These are phyloP conservation scores for Tanozyma kutaoensis DNA, from an alignment of 805 yeast species.

Conservation along the genomic window DNA sequence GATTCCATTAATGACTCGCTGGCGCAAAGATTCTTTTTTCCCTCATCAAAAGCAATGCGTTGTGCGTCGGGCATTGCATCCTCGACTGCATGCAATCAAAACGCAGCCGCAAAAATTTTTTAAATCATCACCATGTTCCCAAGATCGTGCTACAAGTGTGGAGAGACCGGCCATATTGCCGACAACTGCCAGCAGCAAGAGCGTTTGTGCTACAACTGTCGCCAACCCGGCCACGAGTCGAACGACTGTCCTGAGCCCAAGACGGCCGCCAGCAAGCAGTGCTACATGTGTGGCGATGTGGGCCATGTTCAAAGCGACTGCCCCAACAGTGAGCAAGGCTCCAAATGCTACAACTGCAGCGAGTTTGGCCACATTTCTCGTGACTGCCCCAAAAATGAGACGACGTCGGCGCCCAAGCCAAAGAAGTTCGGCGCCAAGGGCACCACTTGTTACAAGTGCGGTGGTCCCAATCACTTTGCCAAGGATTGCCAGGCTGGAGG, in stretches of 20 bases:
- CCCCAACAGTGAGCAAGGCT: constrained; percentile 39
- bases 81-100: too few relatives aligned
- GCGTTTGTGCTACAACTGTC: constrained; percentile 88
- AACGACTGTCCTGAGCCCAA: constrained; percentile 82
- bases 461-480: constrained; percentile 88
- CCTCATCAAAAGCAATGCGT: too few relatives aligned
- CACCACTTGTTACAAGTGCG: constrained; percentile 77
- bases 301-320: constrained; percentile 88
- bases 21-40: too few relatives aligned
- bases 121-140: constrained; percentile 33
- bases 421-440: constrained; percentile 15
- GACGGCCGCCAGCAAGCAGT: constrained; percentile 74
- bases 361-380: constrained; percentile 74
- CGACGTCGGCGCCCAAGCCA: constrained; percentile 6
- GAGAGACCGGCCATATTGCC: constrained; percentile 84
- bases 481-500: constrained; percentile 69
- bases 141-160: constrained; percentile 86
- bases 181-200: constrained; percentile 76
- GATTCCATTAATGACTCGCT: too few relatives aligned
- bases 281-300: constrained; percentile 85
- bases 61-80: too few relatives aligned
- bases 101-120: too few relatives aligned
- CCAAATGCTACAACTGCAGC: constrained; percentile 73
- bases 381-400: constrained; percentile 43
- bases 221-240: constrained; percentile 80